Conservation (phyloP, 2,329 filamentous ascomycete genomes). For the Penicillium sp. region DNA sequence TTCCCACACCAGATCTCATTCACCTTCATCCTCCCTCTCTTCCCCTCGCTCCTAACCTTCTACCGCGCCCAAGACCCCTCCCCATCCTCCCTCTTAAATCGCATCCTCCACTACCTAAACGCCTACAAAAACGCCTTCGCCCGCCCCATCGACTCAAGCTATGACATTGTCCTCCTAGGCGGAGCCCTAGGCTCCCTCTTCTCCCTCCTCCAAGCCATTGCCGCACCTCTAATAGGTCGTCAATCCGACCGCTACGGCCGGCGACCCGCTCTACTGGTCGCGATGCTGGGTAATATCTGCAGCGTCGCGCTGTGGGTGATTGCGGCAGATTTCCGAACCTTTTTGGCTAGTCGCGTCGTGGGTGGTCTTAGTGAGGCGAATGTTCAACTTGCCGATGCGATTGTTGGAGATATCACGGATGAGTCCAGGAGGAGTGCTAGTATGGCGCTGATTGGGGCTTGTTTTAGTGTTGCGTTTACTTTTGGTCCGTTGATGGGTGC, state of each 20-base stretch:
- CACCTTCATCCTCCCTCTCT: constrained; percentile 96
- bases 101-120: constrained; percentile 81
- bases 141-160: constrained; percentile 89
- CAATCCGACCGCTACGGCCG: constrained; percentile 89
- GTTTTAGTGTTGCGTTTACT: constrained; percentile 96
- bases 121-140: constrained; percentile 93
- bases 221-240: constrained; percentile 86
- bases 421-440: constrained; percentile 82
- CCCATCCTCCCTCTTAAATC: constrained; percentile 71
- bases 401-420: constrained; percentile 94
- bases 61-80: constrained; percentile 80
- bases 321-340: constrained; percentile 92
- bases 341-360: constrained; percentile 88
- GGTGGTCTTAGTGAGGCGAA: constrained; percentile 96
- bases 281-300: constrained; percentile 90
- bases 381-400: constrained; percentile 92
- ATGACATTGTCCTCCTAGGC: constrained; percentile 94
- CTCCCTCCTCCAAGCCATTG: constrained; percentile 87
- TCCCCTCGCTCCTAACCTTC: constrained; percentile 93
- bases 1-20: constrained; percentile 76
- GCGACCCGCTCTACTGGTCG: constrained; percentile 81
- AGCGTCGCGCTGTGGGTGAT: constrained; percentile 94
- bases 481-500: constrained; percentile 93
- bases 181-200: constrained; percentile 94
- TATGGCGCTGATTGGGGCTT: constrained; percentile 94